Conservation (phyloP, 1,284 basidiomycete species). For the Porodaedalea pini region DNA sequence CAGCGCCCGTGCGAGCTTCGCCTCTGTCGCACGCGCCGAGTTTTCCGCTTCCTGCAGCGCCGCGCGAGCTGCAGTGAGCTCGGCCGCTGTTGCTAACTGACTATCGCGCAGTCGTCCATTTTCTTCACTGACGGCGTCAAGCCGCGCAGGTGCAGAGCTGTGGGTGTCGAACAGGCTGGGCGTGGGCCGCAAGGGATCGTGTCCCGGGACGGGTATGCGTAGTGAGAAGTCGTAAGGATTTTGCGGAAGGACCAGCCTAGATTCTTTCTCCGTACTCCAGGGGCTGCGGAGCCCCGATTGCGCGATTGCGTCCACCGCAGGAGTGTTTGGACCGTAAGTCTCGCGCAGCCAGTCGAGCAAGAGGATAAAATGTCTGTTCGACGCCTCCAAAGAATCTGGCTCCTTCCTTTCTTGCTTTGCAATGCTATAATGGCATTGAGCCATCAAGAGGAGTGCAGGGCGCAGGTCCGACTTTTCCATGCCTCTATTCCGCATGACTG, state of each 20-base stretch:
- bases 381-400: not conserved
- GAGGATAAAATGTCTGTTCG: slow-evolving; percentile 6
- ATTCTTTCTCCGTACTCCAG: not conserved
- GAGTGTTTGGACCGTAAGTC: slow-evolving; percentile 10
- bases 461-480: slow-evolving; percentile 16
- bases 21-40: not conserved
- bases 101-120: slow-evolving; percentile 1
- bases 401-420: slow-evolving; percentile 10
- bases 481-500: slow-evolving; percentile 16
- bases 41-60: slow-evolving; percentile 3
- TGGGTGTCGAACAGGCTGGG: not conserved
- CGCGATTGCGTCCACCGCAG: slow-evolving; percentile 12
- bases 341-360: slow-evolving; percentile 17
- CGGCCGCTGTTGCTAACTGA: not conserved
- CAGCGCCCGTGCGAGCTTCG: slow-evolving; percentile 3
- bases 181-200: not conserved
- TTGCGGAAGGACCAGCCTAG: not conserved
- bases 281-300: slow-evolving; percentile 3
- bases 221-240: not conserved
- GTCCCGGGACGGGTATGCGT: not conserved
- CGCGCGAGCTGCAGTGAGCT: slow-evolving; percentile 1
- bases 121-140: slow-evolving; percentile 11
- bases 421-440: slow-evolving; percentile 18
- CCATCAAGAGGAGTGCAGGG: slow-evolving; percentile 16
- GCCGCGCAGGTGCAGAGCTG: not conserved